A percentile compares a stretch with the other conserved stretches of the same genome.
Evolutionary conservation across 495 filamentous ascomycete species (phyloP).

Genomic region (Penicillium ochrochloron): DNA sequence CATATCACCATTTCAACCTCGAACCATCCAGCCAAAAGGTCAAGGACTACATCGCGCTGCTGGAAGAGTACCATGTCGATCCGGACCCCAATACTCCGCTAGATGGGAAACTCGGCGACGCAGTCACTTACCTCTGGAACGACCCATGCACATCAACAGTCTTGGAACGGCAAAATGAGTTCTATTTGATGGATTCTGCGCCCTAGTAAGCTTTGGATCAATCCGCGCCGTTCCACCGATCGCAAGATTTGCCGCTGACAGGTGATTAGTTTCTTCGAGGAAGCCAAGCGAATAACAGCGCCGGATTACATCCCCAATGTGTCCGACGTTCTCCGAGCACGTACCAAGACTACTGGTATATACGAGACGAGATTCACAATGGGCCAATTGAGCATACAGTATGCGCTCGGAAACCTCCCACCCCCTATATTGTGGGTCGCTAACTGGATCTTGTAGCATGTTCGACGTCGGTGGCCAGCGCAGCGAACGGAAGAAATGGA

Average conservation of each 20-base stretch:
- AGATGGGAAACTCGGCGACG: slow-evolving; percentile 76
- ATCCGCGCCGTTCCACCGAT: not conserved
- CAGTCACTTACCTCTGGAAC: slow-evolving; percentile 86
- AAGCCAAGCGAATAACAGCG: slow-evolving; percentile 83
- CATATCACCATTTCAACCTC: slow-evolving; percentile 86
- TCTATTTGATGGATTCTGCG: slow-evolving; percentile 98
- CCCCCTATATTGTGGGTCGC: not conserved
- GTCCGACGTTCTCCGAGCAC: slow-evolving; percentile 88
- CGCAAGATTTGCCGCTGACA: slow-evolving; percentile 13
- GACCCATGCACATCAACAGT: slow-evolving; percentile 82
- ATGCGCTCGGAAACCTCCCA: slow-evolving; percentile 41
- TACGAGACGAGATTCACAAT: slow-evolving; percentile 98
- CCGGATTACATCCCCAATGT: slow-evolving; percentile 88
- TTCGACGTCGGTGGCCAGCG: slow-evolving; percentile 98
- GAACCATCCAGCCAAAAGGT: slow-evolving; percentile 73
- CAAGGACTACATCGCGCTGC: slow-evolving; percentile 73
- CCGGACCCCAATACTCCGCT: slow-evolving; percentile 83
- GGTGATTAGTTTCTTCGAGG: slow-evolving; percentile 83
- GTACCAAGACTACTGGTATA: slow-evolving; percentile 99
- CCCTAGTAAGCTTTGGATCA: slow-evolving; percentile 76
- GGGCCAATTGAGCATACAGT: slow-evolving; percentile 99
- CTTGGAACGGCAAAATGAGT: slow-evolving; percentile 94
- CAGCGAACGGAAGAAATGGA: slow-evolving; percentile 99
- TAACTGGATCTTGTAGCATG: slow-evolving; percentile 67
- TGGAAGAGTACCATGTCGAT: slow-evolving; percentile 86